Conservation (phyloP, 2,329 filamentous ascomycete genomes). For the Xenoacremonium recifei region DNA sequence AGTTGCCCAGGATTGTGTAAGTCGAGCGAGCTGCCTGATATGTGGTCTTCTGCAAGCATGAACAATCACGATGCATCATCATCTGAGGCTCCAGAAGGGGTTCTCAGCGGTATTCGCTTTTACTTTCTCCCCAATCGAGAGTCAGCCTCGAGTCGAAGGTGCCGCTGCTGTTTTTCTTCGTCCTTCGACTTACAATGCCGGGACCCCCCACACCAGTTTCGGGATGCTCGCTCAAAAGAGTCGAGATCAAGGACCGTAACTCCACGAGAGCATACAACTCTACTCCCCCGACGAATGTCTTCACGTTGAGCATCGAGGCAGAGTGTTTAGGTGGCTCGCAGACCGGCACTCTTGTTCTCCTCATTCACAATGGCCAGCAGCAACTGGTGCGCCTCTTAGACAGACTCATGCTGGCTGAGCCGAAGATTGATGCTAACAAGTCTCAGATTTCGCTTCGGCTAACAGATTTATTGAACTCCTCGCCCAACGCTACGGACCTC, state of each 20-base stretch:
- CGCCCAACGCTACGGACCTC: constrained; percentile 10
- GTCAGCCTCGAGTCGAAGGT: too few relatives aligned
- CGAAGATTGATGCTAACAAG: too few relatives aligned
- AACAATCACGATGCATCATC: too few relatives aligned
- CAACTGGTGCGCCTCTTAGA: constrained; percentile 21
- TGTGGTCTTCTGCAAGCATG: too few relatives aligned
- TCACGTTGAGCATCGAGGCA: constrained; percentile 29
- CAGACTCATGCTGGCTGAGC: neutral
- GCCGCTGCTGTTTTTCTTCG: too few relatives aligned
- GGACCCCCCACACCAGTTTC: constrained; percentile 29
- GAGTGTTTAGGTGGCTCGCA: constrained; percentile 14
- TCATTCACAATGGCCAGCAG: constrained; percentile 21
- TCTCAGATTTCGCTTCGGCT: constrained; percentile 30
- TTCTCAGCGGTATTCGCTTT: too few relatives aligned
- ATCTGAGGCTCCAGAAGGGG: too few relatives aligned
- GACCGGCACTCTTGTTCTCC: constrained; percentile 21
- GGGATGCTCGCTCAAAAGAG: constrained; percentile 25
- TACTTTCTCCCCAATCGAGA: too few relatives aligned
- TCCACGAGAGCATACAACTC: constrained; percentile 21
- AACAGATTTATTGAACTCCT: constrained; percentile 21
- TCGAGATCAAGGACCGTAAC: constrained; percentile 27
- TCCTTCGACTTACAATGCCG: constrained; percentile 28
- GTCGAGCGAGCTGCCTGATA: too few relatives aligned
- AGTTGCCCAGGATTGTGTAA: too few relatives aligned
- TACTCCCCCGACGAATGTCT: constrained; percentile 12